A percentile compares a stretch with the other conserved stretches of the same genome.
Evolutionary conservation across 257 asterid genomes (phyloP).

Genomic region (Schizonepeta tenuifolia): DNA sequence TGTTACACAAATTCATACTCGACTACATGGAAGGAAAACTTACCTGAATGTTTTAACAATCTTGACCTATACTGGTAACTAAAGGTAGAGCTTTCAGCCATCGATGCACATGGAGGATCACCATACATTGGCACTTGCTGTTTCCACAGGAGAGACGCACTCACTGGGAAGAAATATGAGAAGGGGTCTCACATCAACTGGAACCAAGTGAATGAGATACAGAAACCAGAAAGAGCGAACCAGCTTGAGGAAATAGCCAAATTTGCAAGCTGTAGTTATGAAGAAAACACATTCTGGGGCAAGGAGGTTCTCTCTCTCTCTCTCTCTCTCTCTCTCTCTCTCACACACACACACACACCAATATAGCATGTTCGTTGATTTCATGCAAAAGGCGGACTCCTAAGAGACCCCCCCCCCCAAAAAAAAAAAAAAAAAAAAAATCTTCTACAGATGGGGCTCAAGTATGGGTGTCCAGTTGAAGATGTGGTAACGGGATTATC

Average conservation of each 20-base stretch:
- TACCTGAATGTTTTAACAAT: background rate
- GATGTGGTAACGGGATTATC: constrained; percentile 21
- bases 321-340: background rate
- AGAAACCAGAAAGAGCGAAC: background rate
- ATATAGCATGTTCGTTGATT: background rate
- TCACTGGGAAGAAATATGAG: constrained; percentile 16
- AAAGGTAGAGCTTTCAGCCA: constrained; percentile 7
- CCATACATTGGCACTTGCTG: constrained; percentile 22
- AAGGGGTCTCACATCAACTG: constrained; percentile 15
- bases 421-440: no score
- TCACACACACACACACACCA: background rate
- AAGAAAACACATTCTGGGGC: constrained; percentile 28
- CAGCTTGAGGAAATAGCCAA: background rate
- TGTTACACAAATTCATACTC: background rate
- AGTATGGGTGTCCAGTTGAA: constrained; percentile 22
- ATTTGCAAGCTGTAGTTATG: constrained; percentile 13
- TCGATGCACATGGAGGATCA: constrained; percentile 21
- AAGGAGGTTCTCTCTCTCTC: constrained; percentile 18
- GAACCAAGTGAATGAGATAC: background rate
- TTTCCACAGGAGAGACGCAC: constrained; percentile 23
- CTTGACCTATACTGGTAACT: background rate
- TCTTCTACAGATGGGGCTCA: constrained; percentile 19
- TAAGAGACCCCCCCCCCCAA: no score
- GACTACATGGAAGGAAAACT: background rate
- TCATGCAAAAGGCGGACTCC: no score